phyloP scores from a whole-genome alignment of 2,329 filamentous ascomycete species.

The Paracoccidioides brasiliensis region DNA sequence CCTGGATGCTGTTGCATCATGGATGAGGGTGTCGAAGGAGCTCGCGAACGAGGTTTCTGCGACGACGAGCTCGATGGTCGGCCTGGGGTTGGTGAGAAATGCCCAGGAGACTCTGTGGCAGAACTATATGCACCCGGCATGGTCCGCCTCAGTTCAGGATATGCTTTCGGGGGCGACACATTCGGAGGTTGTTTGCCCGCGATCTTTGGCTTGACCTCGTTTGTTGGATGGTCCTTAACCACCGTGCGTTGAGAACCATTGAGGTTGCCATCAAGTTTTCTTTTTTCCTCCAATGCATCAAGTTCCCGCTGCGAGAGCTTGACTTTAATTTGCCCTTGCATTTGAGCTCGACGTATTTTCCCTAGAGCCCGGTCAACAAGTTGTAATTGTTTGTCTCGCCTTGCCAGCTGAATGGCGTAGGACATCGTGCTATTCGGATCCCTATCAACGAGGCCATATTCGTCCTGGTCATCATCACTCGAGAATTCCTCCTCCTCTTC shows the following conservation, averaged over 20 bases:
- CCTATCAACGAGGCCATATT: conserved; percentile 33
- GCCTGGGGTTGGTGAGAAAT: conserved; percentile 21
- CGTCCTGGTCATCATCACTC: conserved; percentile 40
- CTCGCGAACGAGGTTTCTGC: conserved; percentile 29
- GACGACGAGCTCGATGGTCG: conserved; percentile 25
- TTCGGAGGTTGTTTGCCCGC: conserved; percentile 10
- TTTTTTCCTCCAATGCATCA: conserved; percentile 61
- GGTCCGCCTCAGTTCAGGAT: conserved; percentile 16
- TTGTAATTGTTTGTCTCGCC: conserved; percentile 56
- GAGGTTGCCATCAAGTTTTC: conserved; percentile 37
- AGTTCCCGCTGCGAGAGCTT: conserved; percentile 69
- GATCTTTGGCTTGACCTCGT: conserved; percentile 9
- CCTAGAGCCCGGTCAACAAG: conserved; percentile 66
- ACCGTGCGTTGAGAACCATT: conserved; percentile 17
- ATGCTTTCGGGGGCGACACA: conserved; percentile 12
- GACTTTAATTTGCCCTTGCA: conserved; percentile 64
- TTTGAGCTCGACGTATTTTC: conserved; percentile 65
- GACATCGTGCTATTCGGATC: conserved; percentile 29
- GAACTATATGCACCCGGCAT: conserved; percentile 37
- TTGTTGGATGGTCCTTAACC: conserved; percentile 4
- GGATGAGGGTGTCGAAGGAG: conserved; percentile 28
- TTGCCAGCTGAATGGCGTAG: conserved; percentile 40
- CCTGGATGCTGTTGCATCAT: conserved; percentile 23
- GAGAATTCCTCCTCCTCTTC: conserved; percentile 26
- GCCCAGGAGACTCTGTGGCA: conserved; percentile 37